Conservation (phyloP, 2,329 filamentous ascomycete species). For the Talaromyces marneffei region DNA sequence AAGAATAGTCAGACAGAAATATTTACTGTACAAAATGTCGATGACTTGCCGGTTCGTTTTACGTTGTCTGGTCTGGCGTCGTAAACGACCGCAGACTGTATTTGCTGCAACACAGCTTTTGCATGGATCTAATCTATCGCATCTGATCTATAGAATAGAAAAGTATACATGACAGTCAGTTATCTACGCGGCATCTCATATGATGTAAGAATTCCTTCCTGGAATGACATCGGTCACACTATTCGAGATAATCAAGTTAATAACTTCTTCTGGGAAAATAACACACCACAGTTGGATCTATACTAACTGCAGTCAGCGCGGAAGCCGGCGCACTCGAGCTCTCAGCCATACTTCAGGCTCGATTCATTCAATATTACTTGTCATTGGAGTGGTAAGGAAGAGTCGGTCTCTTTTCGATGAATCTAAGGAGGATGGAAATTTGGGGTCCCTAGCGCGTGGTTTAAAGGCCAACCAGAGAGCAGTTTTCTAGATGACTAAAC, state of each 20-base stretch:
- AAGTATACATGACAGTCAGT: neutral
- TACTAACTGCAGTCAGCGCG: neutral
- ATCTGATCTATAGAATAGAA: conserved; percentile 19
- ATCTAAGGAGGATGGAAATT: neutral
- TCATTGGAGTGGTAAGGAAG: neutral
- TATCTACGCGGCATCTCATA: no score
- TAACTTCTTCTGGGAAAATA: neutral
- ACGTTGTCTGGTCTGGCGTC: neutral
- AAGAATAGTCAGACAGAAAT: neutral
- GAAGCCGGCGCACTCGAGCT: neutral
- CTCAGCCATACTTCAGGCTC: neutral
- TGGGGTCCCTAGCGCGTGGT: neutral
- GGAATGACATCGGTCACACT: conserved; percentile 8
- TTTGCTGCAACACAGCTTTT: conserved; percentile 24
- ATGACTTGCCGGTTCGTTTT: neutral
- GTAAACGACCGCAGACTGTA: conserved; percentile 18
- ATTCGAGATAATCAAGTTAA: neutral
- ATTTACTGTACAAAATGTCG: neutral
- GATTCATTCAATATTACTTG: neutral
- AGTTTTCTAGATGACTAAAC: neutral
- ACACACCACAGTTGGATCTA: no score
- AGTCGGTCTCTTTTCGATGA: neutral
- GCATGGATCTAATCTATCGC: conserved; percentile 21
- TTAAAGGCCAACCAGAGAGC: neutral
- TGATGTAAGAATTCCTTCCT: neutral